These are phyloP conservation scores for Mesembryanthemum crystallinum DNA, from an alignment of 148 eudicot species.

Conservation along the genomic window DNA sequence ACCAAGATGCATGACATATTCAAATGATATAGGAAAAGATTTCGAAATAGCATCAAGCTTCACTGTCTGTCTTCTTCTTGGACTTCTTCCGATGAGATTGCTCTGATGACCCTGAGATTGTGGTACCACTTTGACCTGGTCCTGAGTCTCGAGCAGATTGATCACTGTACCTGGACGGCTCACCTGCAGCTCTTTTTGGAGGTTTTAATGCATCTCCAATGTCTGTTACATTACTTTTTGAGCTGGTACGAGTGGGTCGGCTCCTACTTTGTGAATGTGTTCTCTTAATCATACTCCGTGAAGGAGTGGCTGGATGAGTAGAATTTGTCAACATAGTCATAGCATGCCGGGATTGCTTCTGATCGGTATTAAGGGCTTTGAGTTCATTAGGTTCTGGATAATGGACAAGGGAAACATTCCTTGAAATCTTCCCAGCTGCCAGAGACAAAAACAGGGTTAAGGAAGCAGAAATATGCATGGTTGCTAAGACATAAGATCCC, in stretches of 20 bases:
- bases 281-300: slow-evolving; percentile 32
- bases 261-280: slow-evolving; percentile 30
- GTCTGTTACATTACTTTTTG: slow-evolving; percentile 42
- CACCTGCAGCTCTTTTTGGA: slow-evolving; percentile 35
- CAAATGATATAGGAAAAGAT: too few species aligned
- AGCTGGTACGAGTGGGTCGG: slow-evolving; percentile 37
- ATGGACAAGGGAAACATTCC: slow-evolving; percentile 72
- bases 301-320: slow-evolving; percentile 37
- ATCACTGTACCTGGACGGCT: slow-evolving; percentile 32
- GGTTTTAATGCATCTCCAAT: slow-evolving; percentile 28
- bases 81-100: slow-evolving; percentile 49
- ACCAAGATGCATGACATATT: too few species aligned
- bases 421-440: slow-evolving; percentile 76
- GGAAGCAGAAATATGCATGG: not conserved
- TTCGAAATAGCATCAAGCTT: too few species aligned
- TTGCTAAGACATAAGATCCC: not conserved
- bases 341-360: slow-evolving; percentile 32
- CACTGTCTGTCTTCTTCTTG: slow-evolving; percentile 36
- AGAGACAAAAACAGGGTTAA: slow-evolving; percentile 5
- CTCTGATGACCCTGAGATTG: slow-evolving; percentile 50
- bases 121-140: slow-evolving; percentile 40
- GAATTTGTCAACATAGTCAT: slow-evolving; percentile 44
- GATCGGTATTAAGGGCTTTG: slow-evolving; percentile 21
- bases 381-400: slow-evolving; percentile 73
- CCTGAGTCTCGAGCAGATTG: slow-evolving; percentile 47